Conservation (phyloP, 768 basidiomycete species). For the Heimioporus sp. region DNA sequence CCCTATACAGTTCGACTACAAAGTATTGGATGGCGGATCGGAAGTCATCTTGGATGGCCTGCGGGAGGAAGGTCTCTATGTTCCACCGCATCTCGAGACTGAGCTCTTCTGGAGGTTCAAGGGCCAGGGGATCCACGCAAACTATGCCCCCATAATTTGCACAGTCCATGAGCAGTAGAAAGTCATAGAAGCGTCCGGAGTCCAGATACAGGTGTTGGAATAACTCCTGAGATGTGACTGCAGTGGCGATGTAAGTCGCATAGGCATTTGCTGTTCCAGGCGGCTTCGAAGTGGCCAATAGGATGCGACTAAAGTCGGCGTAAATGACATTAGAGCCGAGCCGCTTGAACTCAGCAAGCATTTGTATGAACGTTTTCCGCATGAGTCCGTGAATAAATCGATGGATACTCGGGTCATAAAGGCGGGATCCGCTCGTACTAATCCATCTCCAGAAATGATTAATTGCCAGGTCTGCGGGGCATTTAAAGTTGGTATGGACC, state of each 20-base stretch:
- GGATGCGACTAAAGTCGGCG: slow-evolving; percentile 87
- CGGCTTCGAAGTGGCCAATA: slow-evolving; percentile 93
- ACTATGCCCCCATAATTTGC: slow-evolving; percentile 90
- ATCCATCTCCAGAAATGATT: slow-evolving; percentile 99
- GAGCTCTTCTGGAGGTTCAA: slow-evolving; percentile 67
- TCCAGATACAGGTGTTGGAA: slow-evolving; percentile 91
- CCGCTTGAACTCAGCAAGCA: slow-evolving; percentile 94
- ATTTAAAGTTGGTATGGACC: slow-evolving; percentile 62
- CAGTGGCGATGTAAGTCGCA: slow-evolving; percentile 90
- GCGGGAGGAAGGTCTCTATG: slow-evolving; percentile 84
- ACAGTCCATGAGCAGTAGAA: slow-evolving; percentile 92
- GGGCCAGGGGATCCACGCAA: slow-evolving; percentile 73
- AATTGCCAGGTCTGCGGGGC: slow-evolving; percentile 67
- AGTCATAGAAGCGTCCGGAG: slow-evolving; percentile 90
- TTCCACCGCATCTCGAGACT: slow-evolving; percentile 90
- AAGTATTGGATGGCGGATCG: slow-evolving; percentile 71
- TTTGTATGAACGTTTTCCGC: slow-evolving; percentile 96
- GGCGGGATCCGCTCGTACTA: slow-evolving; percentile 75
- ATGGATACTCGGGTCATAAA: slow-evolving; percentile 92
- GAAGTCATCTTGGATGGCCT: slow-evolving; percentile 78
- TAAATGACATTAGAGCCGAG: slow-evolving; percentile 92
- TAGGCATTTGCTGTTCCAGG: slow-evolving; percentile 95
- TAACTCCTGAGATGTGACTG: slow-evolving; percentile 90
- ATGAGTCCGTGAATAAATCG: slow-evolving; percentile 93
- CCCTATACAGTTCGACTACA: slow-evolving; percentile 80